phyloP scores from a whole-genome alignment of 78 protist genomes.

The Dictyostelium citrinum region DNA sequence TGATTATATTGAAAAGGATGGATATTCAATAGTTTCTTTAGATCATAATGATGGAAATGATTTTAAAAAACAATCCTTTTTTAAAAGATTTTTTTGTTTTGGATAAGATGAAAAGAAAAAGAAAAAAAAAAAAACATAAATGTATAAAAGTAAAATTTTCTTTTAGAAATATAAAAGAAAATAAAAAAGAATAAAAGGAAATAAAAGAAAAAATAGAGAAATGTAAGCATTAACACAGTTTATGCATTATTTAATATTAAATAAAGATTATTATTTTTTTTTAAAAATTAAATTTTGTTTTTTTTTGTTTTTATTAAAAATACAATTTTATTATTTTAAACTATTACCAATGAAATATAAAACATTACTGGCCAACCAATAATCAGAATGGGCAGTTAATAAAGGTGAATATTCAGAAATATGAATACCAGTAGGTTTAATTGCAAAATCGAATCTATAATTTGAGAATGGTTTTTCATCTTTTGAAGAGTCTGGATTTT shows the following conservation, averaged over 20 bases:
- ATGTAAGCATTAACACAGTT: not conserved
- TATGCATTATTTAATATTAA: not conserved
- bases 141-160: too few species aligned
- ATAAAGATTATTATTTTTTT: not conserved
- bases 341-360: not conserved
- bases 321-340: not conserved
- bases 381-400: slow-evolving; percentile 3
- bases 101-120: not conserved
- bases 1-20: not conserved
- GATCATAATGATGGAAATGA: not conserved
- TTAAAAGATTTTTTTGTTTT: not conserved
- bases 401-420: slow-evolving; percentile 27
- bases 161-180: too few species aligned
- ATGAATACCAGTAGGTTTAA: slow-evolving; percentile 38
- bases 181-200: too few species aligned
- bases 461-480: slow-evolving; percentile 22
- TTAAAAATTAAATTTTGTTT: not conserved
- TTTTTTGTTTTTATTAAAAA: not conserved
- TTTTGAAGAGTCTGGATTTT: not conserved
- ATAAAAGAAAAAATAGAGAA: too few species aligned
- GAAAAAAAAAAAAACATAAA: not conserved
- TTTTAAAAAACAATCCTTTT: not conserved
- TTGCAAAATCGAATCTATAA: slow-evolving; percentile 38
- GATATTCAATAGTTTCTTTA: not conserved
- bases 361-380: slow-evolving; percentile 32